Evolutionary conservation across 2,329 filamentous ascomycete species (phyloP).

Genomic region (Aspergillus brasiliensis): DNA sequence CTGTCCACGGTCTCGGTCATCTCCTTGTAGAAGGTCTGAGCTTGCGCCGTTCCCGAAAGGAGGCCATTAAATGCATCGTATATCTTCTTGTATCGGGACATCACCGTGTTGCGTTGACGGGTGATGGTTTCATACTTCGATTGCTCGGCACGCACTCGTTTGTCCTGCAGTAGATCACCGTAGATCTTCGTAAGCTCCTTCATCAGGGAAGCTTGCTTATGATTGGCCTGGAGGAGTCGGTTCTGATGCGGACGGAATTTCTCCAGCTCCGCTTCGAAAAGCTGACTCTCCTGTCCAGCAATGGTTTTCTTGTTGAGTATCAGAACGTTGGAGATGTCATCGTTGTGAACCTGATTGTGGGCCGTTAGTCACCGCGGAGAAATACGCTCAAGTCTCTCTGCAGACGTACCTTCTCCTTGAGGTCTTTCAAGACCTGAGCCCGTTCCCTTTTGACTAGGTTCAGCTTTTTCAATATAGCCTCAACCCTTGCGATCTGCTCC

Average conservation of each 20-base stretch:
- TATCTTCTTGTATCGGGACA: constrained; percentile 84
- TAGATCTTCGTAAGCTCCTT: constrained; percentile 91
- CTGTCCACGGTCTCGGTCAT: constrained; percentile 95
- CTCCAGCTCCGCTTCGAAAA: constrained; percentile 95
- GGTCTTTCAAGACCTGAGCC: constrained; percentile 87
- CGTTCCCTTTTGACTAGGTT: constrained; percentile 91
- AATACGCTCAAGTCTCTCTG: not conserved
- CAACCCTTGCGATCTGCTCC: constrained; percentile 85
- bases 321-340: constrained; percentile 95
- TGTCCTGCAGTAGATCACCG: constrained; percentile 86
- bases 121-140: constrained; percentile 91
- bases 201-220: constrained; percentile 92
- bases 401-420: constrained; percentile 85
- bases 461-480: constrained; percentile 86
- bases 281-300: constrained; percentile 82
- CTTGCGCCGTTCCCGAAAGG: constrained; percentile 79
- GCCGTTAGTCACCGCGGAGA: constrained; percentile 1
- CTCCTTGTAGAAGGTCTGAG: constrained; percentile 90
- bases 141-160: constrained; percentile 88
- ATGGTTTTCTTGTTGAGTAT: constrained; percentile 98
- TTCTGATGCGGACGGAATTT: constrained; percentile 95
- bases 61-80: constrained; percentile 93
- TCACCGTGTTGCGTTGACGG: constrained; percentile 75
- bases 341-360: constrained; percentile 73
- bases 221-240: constrained; percentile 85